These are phyloP conservation scores for Saccharomyces hybrid DNA, from an alignment of 1,139 yeast genomes.

Conservation along the genomic window DNA sequence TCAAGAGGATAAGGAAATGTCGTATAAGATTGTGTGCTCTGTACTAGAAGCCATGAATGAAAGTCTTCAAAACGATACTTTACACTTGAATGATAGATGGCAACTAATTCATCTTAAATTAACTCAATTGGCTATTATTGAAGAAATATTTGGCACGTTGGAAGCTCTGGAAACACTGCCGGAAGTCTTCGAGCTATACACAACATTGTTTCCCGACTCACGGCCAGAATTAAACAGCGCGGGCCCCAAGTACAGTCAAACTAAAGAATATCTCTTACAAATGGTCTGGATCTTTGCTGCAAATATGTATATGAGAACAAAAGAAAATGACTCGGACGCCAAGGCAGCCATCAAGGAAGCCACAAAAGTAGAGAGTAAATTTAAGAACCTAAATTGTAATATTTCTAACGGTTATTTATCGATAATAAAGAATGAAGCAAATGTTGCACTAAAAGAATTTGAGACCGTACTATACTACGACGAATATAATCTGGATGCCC, in stretches of 20 bases:
- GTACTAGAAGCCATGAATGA: slow-evolving; percentile 33
- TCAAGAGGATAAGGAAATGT: slow-evolving; percentile 42
- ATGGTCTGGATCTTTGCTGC: slow-evolving; percentile 73
- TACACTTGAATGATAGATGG: slow-evolving; percentile 40
- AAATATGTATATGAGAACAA: slow-evolving; percentile 48
- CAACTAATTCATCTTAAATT: slow-evolving; percentile 64
- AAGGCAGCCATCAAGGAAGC: slow-evolving; percentile 73
- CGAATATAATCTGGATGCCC: slow-evolving; percentile 46
- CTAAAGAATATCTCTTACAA: slow-evolving; percentile 38
- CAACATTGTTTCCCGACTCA: slow-evolving; percentile 44
- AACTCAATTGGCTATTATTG: slow-evolving; percentile 67
- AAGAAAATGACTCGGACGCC: slow-evolving; percentile 52
- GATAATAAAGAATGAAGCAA: slow-evolving; percentile 26
- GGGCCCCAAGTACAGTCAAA: slow-evolving; percentile 13
- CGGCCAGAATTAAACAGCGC: slow-evolving; percentile 18
- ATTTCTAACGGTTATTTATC: slow-evolving; percentile 48
- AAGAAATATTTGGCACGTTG: slow-evolving; percentile 52
- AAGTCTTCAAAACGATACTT: slow-evolving; percentile 11
- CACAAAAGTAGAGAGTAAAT: slow-evolving; percentile 34
- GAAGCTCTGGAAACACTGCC: slow-evolving; percentile 59
- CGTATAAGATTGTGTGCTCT: slow-evolving; percentile 39
- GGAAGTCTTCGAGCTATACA: slow-evolving; percentile 57
- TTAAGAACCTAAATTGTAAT: slow-evolving; percentile 40
- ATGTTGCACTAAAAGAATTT: slow-evolving; percentile 54
- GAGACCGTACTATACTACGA: slow-evolving; percentile 58